Conservation (phyloP, 2,329 filamentous ascomycete genomes). For the Sphaerulina musiva region DNA sequence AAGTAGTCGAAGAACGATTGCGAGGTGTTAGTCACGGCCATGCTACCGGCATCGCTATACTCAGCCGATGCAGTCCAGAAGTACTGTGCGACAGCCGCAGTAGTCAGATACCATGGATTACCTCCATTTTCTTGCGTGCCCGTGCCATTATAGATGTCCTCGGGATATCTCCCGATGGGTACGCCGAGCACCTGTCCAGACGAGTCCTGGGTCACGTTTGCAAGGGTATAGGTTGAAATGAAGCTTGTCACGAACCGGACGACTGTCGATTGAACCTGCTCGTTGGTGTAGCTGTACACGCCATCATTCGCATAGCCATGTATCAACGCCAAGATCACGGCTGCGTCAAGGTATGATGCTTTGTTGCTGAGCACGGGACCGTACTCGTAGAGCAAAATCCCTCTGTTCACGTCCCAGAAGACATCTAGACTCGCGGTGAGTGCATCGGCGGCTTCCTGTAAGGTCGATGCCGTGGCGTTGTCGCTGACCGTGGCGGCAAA, state of each 20-base stretch:
- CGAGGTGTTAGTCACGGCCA: conserved; percentile 28
- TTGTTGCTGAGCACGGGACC: conserved; percentile 31
- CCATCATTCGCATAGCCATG: conserved; percentile 31
- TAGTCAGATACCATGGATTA: conserved; percentile 35
- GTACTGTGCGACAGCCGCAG: conserved; percentile 31
- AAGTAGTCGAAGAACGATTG: conserved; percentile 34
- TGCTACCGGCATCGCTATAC: conserved; percentile 19
- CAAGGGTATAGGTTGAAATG: conserved; percentile 27
- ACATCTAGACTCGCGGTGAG: conserved; percentile 25
- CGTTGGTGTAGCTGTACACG: conserved; percentile 32
- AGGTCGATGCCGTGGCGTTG: conserved; percentile 23
- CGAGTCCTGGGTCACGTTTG: conserved; percentile 25
- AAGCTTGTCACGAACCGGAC: conserved; percentile 30
- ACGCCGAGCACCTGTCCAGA: conserved; percentile 27
- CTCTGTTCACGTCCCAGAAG: conserved; percentile 29
- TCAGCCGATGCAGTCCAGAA: conserved; percentile 26
- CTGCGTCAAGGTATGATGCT: conserved; percentile 32
- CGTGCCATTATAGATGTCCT: conserved; percentile 33
- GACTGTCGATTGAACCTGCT: conserved; percentile 29
- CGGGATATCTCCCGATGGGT: conserved; percentile 34
- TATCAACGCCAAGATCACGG: conserved; percentile 31
- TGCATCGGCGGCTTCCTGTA: conserved; percentile 24
- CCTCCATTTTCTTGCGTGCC: conserved; percentile 29
- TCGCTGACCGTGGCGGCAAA: conserved; percentile 31
- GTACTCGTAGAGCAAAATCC: conserved; percentile 31